Base-by-base conservation (phyloP, 2,329 filamentous ascomycete genomes). In the Albifimbria verrucaria region DNA sequence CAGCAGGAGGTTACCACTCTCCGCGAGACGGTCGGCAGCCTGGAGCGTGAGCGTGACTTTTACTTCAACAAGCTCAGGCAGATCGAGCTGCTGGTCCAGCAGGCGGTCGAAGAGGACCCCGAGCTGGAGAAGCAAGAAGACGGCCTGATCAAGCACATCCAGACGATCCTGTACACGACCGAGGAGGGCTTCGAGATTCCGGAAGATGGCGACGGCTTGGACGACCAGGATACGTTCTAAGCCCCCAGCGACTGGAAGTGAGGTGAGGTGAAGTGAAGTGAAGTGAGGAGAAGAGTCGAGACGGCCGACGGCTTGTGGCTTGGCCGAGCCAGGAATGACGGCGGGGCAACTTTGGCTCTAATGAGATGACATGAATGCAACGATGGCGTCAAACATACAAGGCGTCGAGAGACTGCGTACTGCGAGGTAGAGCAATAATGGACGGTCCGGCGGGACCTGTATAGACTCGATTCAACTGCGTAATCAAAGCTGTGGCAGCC, bases 21-120 rank as follows among this genome's bases (percentile, higher is more conserved):
- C 62, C 96, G 96, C 80, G 93, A 97, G 77, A 96, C 91, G 0
- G 93, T 99, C n/a, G 81, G 85, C 12, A 94, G 94, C 1, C 80
- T 99, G 42, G 94, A 99, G 80, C 88, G 94, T 64, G 94, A 99
- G 78, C 84, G 94, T 48, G 94, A 99, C 72, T 99, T 99, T 71
- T 99, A 99, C 80, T 99, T 99, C 75, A 95, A 90, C 81, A 99
- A 99, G 80, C 81, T 99, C 59, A 84, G 94, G 55, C 94, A 99
- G 69, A 99, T 99, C 63, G 94, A 99, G 76, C 78, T 99, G 59
- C 77, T 99, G 64, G 83, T 99, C 52, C 94, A 99, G 77, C 89
- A 90, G 65, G 92, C 92, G 11, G 88, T 95, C 66, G 94, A 99
- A 63, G 89, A 91, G 57, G 90, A 97, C 60, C 92, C 92, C 0